Conservation (phyloP, 1,139 yeast species). For the Candida sp. region DNA sequence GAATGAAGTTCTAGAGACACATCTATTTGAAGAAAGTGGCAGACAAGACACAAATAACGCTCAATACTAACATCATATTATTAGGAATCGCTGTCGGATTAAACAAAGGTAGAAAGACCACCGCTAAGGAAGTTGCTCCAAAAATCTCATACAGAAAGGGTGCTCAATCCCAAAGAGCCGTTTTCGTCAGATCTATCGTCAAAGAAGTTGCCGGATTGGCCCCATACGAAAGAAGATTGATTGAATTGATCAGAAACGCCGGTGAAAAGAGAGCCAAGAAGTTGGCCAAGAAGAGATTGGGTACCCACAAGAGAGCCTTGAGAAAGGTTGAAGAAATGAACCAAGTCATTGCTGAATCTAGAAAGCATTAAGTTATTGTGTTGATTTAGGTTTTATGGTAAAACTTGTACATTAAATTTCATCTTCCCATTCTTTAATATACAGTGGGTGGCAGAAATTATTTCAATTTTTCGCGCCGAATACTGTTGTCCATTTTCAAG, state of each 20-base stretch:
- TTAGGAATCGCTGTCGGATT: constrained; percentile 97
- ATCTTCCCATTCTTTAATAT: constrained; percentile 5
- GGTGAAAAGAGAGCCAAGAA: constrained; percentile 99
- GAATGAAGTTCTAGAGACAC: not conserved
- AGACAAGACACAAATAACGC: not conserved
- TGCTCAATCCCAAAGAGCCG: constrained; percentile 94
- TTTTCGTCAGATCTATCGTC: constrained; percentile 93
- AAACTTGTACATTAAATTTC: constrained; percentile 9
- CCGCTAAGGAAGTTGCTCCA: constrained; percentile 92
- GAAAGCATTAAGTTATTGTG: constrained; percentile 60
- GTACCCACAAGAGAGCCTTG: constrained; percentile 99
- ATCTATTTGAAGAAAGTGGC: not conserved
- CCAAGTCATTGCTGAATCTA: constrained; percentile 96
- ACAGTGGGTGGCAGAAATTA: no score
- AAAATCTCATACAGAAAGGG: constrained; percentile 98
- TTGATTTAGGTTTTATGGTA: not conserved
- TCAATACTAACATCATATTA: constrained; percentile 23
- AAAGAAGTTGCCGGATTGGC: constrained; percentile 99
- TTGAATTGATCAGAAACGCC: constrained; percentile 99
- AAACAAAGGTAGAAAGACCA: constrained; percentile 99
- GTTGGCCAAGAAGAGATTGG: constrained; percentile 99
- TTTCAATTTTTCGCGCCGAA: no score
- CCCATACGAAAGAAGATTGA: constrained; percentile 99
- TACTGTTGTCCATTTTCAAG: no score
- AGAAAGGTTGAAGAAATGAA: constrained; percentile 99